Conservation (phyloP, 2,329 filamentous ascomycete species). For the Colletotrichum lindemuthianum region DNA sequence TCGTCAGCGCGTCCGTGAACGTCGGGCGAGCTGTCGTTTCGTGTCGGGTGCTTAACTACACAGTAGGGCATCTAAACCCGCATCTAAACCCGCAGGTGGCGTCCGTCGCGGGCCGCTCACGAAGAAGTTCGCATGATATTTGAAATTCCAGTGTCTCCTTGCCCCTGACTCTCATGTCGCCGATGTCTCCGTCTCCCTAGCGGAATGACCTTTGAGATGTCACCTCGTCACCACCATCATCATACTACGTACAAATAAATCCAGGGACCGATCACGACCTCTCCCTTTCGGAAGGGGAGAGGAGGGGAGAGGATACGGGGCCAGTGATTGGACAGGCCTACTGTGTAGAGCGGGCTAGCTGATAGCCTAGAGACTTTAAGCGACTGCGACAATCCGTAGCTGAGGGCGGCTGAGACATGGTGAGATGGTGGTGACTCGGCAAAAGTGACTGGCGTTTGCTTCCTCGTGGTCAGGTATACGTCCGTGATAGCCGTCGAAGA, state of each 20-base stretch:
- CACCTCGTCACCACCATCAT: background rate
- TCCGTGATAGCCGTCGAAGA: conserved; percentile 2
- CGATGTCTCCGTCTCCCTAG: conserved; percentile 3
- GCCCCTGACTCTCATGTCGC: conserved; percentile 9
- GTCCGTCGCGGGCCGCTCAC: conserved; percentile 20
- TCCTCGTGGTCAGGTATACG: conserved; percentile 13
- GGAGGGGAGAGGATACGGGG: background rate
- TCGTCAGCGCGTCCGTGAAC: conserved; percentile 15
- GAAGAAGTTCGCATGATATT: conserved; percentile 1
- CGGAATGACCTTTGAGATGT: background rate
- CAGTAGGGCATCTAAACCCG: background rate
- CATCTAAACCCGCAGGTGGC: conserved; percentile 11
- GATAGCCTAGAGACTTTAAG: conserved; percentile 8
- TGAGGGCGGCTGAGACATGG: conserved; percentile 24
- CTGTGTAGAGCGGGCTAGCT: conserved; percentile 3
- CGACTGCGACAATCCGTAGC: conserved; percentile 8
- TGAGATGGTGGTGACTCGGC: background rate
- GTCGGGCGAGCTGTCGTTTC: background rate
- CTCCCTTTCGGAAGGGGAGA: conserved; percentile 19
- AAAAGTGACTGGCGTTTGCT: background rate
- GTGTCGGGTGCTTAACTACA: conserved; percentile 9
- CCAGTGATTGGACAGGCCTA: conserved; percentile 5
- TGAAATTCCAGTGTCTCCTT: conserved; percentile 5
- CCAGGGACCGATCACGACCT: conserved; percentile 7
- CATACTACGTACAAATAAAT: conserved; percentile 1